These are phyloP conservation scores for Mycena filopes DNA, from an alignment of 768 basidiomycete species.

Conservation along the genomic window DNA sequence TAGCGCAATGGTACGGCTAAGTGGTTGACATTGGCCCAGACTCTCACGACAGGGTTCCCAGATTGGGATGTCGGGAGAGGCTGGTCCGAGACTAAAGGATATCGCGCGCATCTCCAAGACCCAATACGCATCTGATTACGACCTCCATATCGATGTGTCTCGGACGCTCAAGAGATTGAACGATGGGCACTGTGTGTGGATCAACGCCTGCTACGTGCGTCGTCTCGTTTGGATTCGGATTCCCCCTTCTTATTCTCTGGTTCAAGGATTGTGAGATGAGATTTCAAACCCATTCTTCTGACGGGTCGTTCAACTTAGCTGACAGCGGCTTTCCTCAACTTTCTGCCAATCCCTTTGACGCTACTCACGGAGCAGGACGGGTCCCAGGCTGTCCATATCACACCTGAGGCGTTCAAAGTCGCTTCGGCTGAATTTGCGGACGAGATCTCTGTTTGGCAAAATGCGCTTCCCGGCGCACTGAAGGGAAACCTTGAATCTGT, in stretches of 20 bases:
- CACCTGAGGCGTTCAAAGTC: constrained; percentile 63
- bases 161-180: constrained; percentile 65
- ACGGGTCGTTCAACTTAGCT: too few species aligned
- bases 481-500: constrained; percentile 60
- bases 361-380: constrained; percentile 57
- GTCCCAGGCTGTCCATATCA: constrained; percentile 60
- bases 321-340: constrained; percentile 53
- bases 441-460: constrained; percentile 64
- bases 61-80: too few species aligned
- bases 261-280: constrained; percentile 27
- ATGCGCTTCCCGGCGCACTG: constrained; percentile 56
- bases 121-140: constrained; percentile 60
- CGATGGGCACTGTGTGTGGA: constrained; percentile 70
- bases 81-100: constrained; percentile 40
- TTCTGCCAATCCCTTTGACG: constrained; percentile 61
- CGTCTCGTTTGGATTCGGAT: constrained; percentile 22
- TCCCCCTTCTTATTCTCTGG: background rate
- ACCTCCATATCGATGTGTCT: constrained; percentile 66
- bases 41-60: too few species aligned
- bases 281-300: too few species aligned
- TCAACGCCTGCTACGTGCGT: constrained; percentile 67
- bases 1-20: too few species aligned
- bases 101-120: constrained; percentile 57
- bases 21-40: too few species aligned
- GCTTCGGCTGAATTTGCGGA: constrained; percentile 62